Percentiles rank a stretch among this genome's conserved stretches.
These are phyloP conservation scores for Inonotus hispidus DNA, from an alignment of 1,284 basidiomycete species.

Conservation along the genomic window DNA sequence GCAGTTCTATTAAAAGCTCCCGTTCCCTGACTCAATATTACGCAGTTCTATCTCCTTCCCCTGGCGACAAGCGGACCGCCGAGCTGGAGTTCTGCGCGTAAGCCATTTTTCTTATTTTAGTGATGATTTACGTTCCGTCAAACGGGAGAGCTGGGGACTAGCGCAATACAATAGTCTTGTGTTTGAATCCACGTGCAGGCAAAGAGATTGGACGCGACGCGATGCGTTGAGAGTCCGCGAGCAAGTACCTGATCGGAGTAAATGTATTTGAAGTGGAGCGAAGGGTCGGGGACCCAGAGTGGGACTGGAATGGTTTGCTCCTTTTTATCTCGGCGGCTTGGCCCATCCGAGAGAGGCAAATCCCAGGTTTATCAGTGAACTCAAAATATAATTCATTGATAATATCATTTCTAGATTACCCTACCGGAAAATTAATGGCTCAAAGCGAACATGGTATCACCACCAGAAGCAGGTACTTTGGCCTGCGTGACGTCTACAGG, in stretches of 20 bases:
- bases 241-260: neutral
- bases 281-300: neutral
- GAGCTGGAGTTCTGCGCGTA: neutral
- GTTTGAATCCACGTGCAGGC: neutral
- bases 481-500: no score
- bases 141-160: neutral
- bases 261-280: slow-evolving; percentile 1
- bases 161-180: neutral
- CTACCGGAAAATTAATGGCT: no score
- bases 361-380: slow-evolving; percentile 11
- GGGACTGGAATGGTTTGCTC: slow-evolving; percentile 21
- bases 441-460: no score
- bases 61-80: neutral
- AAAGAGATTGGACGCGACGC: neutral
- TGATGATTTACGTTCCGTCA: slow-evolving; percentile 16
- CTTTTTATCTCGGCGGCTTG: slow-evolving; percentile 5
- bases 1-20: slow-evolving; percentile 1
- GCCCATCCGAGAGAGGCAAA: neutral
- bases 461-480: no score
- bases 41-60: neutral
- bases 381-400: no score
- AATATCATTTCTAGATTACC: no score
- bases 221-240: neutral
- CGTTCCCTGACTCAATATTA: neutral
- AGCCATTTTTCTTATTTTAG: slow-evolving; percentile 1